Evolutionary conservation across 1,139 yeast genomes (phyloP), one percentile per base, ranked within the genome.

Genomic region (Pichia sp.): DNA sequence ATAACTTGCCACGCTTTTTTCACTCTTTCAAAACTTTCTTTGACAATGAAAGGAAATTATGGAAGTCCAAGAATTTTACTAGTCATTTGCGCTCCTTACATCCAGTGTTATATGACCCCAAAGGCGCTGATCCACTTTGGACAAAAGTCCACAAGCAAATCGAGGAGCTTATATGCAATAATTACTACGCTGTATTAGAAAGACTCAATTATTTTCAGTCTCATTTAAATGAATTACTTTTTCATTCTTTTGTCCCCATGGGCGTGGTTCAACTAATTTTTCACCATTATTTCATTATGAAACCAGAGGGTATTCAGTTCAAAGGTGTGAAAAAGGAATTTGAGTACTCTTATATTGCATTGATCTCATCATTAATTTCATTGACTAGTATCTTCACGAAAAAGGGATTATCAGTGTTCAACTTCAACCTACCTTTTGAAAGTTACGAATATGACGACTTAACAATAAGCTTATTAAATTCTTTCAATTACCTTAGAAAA

Each of bases 141-240:
- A 5, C 11, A 24, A 18, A 17, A 22, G 5, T 21, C 35, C 9
- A 34, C 28, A 33, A 25, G 11, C 9, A 14, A 6, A 30, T 43
- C 14, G 39, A 45, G 9, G 15, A 18, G 11, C 5, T 34, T 9
- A 25, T 45, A 11, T 36, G 43, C 17, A 20, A 25, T 4, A 40
- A 51, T 36, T 54, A 49, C 34, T 39, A 43, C 12, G 54, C 56
- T 2, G 28, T 54, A 11, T 19, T 46, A 12, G 59, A 56, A 40
- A 38, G 58, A 26, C 20, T 56, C 5, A 39, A 33, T 2, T 52
- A 48, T 37, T 55, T 55, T 28, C 45, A 43, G 15, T 18, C 21
- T 3, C 15, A 51, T 19, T 39, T 57, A 19, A 55, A 51, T 35
- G 19, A 25, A 3, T 18, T 52, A 2, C 36, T 56, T 17, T 51